A percentile compares a stretch with the other conserved stretches of the same genome.
phyloP scores from a whole-genome alignment of 441 rosid genomes.

The Flueggea neowawraea region DNA sequence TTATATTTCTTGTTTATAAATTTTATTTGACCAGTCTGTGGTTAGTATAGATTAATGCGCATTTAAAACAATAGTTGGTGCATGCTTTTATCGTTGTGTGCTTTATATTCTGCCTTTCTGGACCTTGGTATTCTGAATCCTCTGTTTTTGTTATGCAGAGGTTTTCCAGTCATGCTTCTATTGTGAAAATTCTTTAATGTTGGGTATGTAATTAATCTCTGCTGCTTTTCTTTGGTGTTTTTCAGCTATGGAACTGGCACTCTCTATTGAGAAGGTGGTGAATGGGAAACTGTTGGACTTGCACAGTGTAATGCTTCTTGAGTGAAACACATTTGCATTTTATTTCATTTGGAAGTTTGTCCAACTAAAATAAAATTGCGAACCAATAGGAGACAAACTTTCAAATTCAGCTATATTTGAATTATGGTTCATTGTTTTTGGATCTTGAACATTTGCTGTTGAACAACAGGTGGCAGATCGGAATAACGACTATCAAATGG shows the following conservation, averaged over 20 bases:
- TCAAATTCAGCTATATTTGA: too few species aligned
- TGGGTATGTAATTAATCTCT: not conserved
- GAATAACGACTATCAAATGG: constrained; percentile 61
- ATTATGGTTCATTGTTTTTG: not conserved
- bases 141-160: not conserved
- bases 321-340: too few species aligned
- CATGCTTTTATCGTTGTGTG: too few species aligned
- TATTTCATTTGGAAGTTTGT: too few species aligned
- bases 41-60: too few species aligned
- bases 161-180: not conserved
- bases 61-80: too few species aligned
- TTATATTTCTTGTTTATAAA: too few species aligned
- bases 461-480: constrained; percentile 47
- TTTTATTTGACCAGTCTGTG: too few species aligned
- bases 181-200: not conserved
- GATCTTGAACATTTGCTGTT: constrained; percentile 1
- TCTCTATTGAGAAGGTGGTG: constrained; percentile 80
- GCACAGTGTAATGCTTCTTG: constrained; percentile 45
- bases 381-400: too few species aligned
- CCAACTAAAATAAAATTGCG: too few species aligned
- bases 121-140: too few species aligned
- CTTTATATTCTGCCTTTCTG: too few species aligned
- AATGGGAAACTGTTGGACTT: constrained; percentile 72
- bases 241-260: constrained; percentile 86
- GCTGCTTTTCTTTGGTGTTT: constrained; percentile 5